These are phyloP conservation scores for Pseudonectria buxi DNA, from an alignment of 2,329 filamentous ascomycete genomes.

Conservation along the genomic window DNA sequence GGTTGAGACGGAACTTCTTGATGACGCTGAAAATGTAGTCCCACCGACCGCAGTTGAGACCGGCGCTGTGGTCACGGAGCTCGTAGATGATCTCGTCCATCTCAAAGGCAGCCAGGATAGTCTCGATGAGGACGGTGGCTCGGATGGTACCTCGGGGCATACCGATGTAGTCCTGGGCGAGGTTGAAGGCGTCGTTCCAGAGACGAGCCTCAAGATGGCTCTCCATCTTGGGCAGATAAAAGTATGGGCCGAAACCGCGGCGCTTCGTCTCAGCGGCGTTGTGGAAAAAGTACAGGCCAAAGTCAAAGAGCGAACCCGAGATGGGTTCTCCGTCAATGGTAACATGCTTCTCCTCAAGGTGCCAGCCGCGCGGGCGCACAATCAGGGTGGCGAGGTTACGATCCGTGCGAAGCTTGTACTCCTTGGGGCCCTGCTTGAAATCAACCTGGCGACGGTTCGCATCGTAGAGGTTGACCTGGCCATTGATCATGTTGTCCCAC, in stretches of 20 bases:
- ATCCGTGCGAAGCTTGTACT: conserved; percentile 95
- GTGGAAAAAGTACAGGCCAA: conserved; percentile 98
- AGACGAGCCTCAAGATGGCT: conserved; percentile 93
- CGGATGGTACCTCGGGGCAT: conserved; percentile 88
- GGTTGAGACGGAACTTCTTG: conserved; percentile 97
- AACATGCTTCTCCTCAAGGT: conserved; percentile 97
- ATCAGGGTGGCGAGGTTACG: conserved; percentile 81
- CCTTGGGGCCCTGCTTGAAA: conserved; percentile 91
- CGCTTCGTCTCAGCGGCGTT: conserved; percentile 85
- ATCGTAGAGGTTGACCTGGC: conserved; percentile 95
- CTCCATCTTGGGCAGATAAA: conserved; percentile 98
- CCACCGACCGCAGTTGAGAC: conserved; percentile 97
- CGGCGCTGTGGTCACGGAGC: conserved; percentile 90
- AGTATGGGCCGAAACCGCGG: conserved; percentile 86
- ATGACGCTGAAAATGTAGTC: conserved; percentile 99
- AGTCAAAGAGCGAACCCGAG: conserved; percentile 89
- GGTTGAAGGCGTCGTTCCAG: conserved; percentile 98
- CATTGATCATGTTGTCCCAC: conserved; percentile 99
- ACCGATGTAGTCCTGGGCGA: conserved; percentile 86
- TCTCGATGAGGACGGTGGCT: conserved; percentile 94
- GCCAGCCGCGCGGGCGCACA: conserved; percentile 92
- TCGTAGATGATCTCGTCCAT: conserved; percentile 99
- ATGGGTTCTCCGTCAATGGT: conserved; percentile 93
- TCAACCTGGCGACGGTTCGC: conserved; percentile 90
- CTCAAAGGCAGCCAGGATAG: conserved; percentile 94